These are phyloP conservation scores for Barnettozyma wickerhamii DNA, from an alignment of 805 yeast species.

Conservation along the genomic window DNA sequence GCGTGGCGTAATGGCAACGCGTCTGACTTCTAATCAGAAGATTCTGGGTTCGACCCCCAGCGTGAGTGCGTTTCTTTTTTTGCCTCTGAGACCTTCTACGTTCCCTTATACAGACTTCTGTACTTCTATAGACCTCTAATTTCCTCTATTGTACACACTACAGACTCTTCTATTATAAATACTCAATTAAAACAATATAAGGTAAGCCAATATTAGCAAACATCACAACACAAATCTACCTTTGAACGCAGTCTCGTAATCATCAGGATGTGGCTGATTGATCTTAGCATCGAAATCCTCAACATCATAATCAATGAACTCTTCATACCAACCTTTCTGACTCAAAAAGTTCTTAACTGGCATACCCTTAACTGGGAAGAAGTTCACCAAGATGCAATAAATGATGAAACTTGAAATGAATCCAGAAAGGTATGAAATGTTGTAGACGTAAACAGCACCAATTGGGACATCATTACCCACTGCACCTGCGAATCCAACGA, in stretches of 20 bases:
- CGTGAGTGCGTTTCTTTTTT: conserved; percentile 37
- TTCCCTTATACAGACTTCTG: no score
- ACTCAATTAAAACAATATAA: no score
- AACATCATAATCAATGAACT: conserved; percentile 9
- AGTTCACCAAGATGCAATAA: conserved; percentile 47
- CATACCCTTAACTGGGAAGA: conserved; percentile 50
- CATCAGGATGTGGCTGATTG: conserved; percentile 19
- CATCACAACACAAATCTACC: neutral
- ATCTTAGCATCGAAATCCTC: conserved; percentile 16
- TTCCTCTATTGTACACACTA: no score
- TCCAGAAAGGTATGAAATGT: conserved; percentile 75
- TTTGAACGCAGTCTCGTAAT: conserved; percentile 9
- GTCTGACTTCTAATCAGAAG: conserved; percentile 54
- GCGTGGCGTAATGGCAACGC: conserved; percentile 56
- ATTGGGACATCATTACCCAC: conserved; percentile 72
- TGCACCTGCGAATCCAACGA: conserved; percentile 85
- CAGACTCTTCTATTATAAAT: no score
- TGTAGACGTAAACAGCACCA: conserved; percentile 73
- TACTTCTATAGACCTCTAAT: no score
- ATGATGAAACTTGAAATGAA: conserved; percentile 53
- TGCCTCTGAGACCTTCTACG: no score
- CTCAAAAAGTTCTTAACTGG: conserved; percentile 36
- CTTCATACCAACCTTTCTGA: conserved; percentile 48
- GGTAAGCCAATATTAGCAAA: no score
- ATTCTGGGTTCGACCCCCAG: conserved; percentile 55